A percentile compares a stretch with the other conserved stretches of the same genome.
Evolutionary conservation across 208 protist species (phyloP).

Genomic region (Herpetomonas samuelpessoai): DNA sequence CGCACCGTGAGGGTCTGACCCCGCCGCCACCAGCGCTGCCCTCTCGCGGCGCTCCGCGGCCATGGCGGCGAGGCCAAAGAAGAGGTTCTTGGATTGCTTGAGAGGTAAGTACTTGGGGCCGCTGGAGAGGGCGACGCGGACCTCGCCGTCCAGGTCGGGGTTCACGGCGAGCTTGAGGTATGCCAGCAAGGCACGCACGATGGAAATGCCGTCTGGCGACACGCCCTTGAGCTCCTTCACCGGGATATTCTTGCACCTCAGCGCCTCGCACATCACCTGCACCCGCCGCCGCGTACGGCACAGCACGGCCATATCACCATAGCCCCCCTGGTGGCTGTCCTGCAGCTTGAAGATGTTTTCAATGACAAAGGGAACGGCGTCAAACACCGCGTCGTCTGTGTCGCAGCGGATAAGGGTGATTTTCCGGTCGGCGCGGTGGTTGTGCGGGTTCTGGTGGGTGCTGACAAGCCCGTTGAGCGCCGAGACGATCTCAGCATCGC

Average conservation of each 20-base stretch:
- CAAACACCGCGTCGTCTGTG: conserved; percentile 31
- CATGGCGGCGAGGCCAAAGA: conserved; percentile 42
- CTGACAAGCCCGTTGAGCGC: conserved; percentile 53
- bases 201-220: conserved; percentile 26
- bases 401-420: conserved; percentile 18
- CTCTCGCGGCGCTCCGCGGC: conserved; percentile 24
- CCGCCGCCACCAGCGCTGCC: conserved; percentile 11
- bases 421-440: conserved; percentile 12
- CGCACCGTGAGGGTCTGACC: too few relatives aligned
- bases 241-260: conserved; percentile 51
- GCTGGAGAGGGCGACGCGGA: conserved; percentile 43
- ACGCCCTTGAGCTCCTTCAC: conserved; percentile 36
- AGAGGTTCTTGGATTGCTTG: conserved; percentile 31
- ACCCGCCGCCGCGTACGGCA: conserved; percentile 68
- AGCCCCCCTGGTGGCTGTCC: conserved; percentile 29
- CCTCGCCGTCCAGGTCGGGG: conserved; percentile 53
- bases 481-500: conserved; percentile 60
- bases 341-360: conserved; percentile 42
- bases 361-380: conserved; percentile 37
- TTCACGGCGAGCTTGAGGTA: conserved; percentile 59
- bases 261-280: conserved; percentile 23
- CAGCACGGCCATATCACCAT: conserved; percentile 77
- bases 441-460: conserved; percentile 37
- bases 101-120: conserved; percentile 37
- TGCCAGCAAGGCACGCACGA: conserved; percentile 45